Base-by-base conservation (phyloP, 2,329 filamentous ascomycete species). In the Aspergillus fumigatus region DNA sequence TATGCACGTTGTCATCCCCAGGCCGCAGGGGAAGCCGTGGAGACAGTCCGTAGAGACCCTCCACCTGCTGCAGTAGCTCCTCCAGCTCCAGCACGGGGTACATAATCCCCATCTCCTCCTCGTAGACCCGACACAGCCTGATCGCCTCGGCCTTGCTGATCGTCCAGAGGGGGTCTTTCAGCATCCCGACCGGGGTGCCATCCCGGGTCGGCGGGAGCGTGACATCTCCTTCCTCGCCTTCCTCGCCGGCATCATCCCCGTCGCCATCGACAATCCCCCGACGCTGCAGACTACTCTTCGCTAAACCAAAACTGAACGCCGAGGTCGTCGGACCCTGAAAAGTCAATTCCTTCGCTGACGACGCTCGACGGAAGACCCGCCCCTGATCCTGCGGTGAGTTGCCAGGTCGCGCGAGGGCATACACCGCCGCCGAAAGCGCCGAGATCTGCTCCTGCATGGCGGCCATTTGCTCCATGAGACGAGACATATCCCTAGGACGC, bases 41-140 rank as follows among this genome's bases (percentile, higher is more conserved):
- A 5, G 11, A 32, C 29, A 11, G 29, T 73, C 51, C 89, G 82
- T 59, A 94, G 76, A 62, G 79, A 75, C 53, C 67, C 7, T 84
- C 83, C 1, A 88, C 86, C 69, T 96, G 88, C 4, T 79, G 77
- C 48, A 90, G 83, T 32, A 94, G 77, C 55, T 81, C 61, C 58
- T 88, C 82, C 27, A 94, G 85, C 59, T 89, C 83, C 50, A 95
- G 70, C 3, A 96, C 84, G 0, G 92, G 92, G 69, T 95, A 96
- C 90, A 96, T 94, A 65, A 92, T 83, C 32, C 90, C 90, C 72
- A 94, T 87, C 70, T 96, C 92, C 64, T 96, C 91, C 61, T 95
- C 88, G 67, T 93, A 92, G 0, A 95, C 78, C 8, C 82, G 80
- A 62, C 89, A 90, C 7, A 96, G 75, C 1, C 90, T 84, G n/a